Evolutionary conservation across 2,329 filamentous ascomycete genomes (phyloP), one percentile per base, ranked within the genome.

Genomic region (Teratosphaeria epicoccoides): DNA sequence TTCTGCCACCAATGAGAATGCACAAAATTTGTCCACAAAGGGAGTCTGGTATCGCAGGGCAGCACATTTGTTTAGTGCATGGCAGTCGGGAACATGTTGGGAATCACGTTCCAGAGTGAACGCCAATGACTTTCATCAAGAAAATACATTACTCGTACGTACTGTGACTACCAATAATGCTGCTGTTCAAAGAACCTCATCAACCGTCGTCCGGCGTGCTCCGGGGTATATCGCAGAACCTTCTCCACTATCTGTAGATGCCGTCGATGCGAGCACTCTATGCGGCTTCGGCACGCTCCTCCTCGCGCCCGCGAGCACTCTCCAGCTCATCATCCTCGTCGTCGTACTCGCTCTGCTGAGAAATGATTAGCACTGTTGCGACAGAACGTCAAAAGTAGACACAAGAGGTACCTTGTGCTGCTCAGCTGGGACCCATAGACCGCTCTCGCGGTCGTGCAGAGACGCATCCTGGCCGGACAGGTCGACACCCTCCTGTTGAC

Each of bases 381-480:
- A 29, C 11, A 29, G 2, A 6, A 2, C n/a, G 10, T 20, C 10
- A 6, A 40, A 17, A 17, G 11, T 40, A 17, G 33, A 40, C 10
- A 40, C 4, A 2, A 17, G 14, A 40, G n/a, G 7, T 10, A 40
- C 33, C 33, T 40, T 76, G 64, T 87, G 84, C 67, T 82, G 76
- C 54, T 80, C 79, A 12, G 86, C 87, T 6, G 85, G 84, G 29
- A 90, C 82, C 91, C 91, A 96, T 25, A 83, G 73, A 55, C 82
- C 81, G 11, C 85, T 88, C 66, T 91, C 87, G 52, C 84, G 78
- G 65, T 69, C 46, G 24, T 29, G 65, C 57, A 88, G 82, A 56
- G 87, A 84, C 46, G 80, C 79, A 66, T 96, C 90, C 72, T 96
- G 91, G 46, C 78, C 78, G 2, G 87, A 86, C 37, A 96, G 78